A percentile compares a stretch with the other conserved stretches of the same genome.
Evolutionary conservation across 139 green algal species (phyloP).

Genomic region (Chara braunii): DNA sequence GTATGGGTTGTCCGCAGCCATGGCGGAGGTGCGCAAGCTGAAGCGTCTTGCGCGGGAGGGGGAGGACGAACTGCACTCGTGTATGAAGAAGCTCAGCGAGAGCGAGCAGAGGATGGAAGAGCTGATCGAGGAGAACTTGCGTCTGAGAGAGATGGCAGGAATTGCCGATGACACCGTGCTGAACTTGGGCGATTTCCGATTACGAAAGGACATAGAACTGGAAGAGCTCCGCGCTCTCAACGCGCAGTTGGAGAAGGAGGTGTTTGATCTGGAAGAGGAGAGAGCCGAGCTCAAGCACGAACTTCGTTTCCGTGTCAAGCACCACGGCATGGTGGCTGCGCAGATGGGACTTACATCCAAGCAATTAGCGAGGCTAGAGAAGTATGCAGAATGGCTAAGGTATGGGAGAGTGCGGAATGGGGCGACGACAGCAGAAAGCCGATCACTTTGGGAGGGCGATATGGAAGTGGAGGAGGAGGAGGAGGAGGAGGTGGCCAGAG

Average conservation of each 20-base stretch:
- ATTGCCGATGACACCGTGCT: conserved; percentile 19
- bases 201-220: conserved; percentile 17
- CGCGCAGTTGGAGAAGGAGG: conserved; percentile 37
- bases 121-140: conserved; percentile 1
- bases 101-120: conserved; percentile 8
- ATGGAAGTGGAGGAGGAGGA: background rate
- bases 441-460: background rate
- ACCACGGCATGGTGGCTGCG: conserved; percentile 55
- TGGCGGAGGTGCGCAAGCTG: conserved; percentile 27
- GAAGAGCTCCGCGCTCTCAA: conserved; percentile 36
- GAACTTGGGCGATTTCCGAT: conserved; percentile 23
- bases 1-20: conserved; percentile 37
- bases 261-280: conserved; percentile 60
- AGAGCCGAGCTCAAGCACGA: conserved; percentile 59
- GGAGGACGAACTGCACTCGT: conserved; percentile 4
- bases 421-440: background rate
- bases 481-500: background rate
- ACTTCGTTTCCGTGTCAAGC: conserved; percentile 69
- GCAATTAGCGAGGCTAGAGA: conserved; percentile 61
- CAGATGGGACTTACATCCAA: conserved; percentile 54
- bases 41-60: conserved; percentile 1
- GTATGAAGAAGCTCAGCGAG: background rate
- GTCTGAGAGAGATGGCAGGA: conserved; percentile 24
- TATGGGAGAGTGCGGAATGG: background rate
- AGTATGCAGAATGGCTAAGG: conserved; percentile 51